Percentiles rank a stretch among this genome's conserved stretches.
phyloP scores from a whole-genome alignment of 2,329 filamentous ascomycete genomes.

The Cladosporium oxysporum region DNA sequence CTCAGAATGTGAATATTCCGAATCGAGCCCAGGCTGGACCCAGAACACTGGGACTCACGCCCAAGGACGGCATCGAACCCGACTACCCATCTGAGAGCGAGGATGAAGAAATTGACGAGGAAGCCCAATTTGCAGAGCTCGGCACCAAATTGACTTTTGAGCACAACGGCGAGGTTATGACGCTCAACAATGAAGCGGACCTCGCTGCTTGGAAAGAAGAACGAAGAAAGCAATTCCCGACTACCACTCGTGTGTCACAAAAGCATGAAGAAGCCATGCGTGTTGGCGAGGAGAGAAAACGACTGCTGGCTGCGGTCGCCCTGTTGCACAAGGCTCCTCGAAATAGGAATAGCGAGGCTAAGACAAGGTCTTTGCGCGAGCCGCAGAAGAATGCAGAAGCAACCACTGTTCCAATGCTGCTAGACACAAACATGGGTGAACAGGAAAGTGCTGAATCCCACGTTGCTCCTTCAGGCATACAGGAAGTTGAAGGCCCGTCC shows the following conservation, averaged over 20 bases:
- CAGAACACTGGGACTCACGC: constrained; percentile 12
- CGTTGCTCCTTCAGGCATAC: neutral
- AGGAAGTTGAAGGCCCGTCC: neutral
- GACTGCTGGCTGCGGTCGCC: constrained; percentile 34
- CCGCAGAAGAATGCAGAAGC: neutral
- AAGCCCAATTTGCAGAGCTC: constrained; percentile 48
- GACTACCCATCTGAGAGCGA: constrained; percentile 23
- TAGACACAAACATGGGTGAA: neutral
- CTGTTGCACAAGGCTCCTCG: constrained; percentile 8
- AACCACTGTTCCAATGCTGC: neutral
- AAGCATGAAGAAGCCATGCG: constrained; percentile 41
- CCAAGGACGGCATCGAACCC: constrained; percentile 7
- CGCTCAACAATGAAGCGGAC: constrained; percentile 62
- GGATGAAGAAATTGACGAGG: constrained; percentile 68
- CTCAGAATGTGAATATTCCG: neutral
- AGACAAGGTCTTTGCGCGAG: constrained; percentile 8
- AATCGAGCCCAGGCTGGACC: neutral
- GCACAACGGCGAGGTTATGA: constrained; percentile 57
- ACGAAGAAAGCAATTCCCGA: constrained; percentile 78
- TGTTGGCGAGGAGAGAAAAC: constrained; percentile 35
- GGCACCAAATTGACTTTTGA: constrained; percentile 48
- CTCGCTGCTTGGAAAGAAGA: constrained; percentile 79
- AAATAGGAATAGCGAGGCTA: constrained; percentile 2
- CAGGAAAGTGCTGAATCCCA: neutral
- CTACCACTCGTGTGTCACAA: constrained; percentile 66